Evolutionary conservation across 176 grass and related monocot species (phyloP).

Genomic region (Rhynchospora breviuscula): DNA sequence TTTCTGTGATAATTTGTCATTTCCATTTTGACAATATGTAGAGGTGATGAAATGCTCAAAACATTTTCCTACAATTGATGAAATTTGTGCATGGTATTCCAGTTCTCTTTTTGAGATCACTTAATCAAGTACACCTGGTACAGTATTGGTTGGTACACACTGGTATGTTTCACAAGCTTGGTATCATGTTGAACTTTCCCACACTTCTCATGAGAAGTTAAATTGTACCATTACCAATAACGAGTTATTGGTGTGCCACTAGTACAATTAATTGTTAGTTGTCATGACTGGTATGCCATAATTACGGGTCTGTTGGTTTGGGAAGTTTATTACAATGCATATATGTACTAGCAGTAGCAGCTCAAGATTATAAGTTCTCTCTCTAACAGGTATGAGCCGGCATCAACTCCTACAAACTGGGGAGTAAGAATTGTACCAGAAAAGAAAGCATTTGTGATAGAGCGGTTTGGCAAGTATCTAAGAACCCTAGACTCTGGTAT

Average conservation of each 20-base stretch:
- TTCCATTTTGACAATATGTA: neutral
- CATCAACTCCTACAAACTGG: conserved; percentile 62
- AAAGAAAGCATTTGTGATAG: conserved; percentile 86
- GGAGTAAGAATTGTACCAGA: conserved; percentile 91
- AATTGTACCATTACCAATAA: too few relatives aligned
- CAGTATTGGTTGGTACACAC: neutral
- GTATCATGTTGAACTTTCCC: too few relatives aligned
- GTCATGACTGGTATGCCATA: neutral
- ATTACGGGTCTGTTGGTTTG: neutral
- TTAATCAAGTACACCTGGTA: neutral
- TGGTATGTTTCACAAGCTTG: too few relatives aligned
- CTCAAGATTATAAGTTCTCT: neutral
- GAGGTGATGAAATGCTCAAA: neutral
- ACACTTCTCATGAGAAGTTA: too few relatives aligned
- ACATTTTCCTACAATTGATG: neutral
- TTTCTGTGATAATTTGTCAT: neutral
- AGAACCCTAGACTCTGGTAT: conserved; percentile 80
- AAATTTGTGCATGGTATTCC: neutral
- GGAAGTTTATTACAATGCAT: neutral
- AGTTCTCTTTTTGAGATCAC: neutral
- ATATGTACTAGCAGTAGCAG: neutral
- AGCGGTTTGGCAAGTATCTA: conserved; percentile 80
- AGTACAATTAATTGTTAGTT: neutral
- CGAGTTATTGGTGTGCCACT: neutral
- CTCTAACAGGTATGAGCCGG: conserved; percentile 36